A percentile compares a stretch with the other conserved stretches of the same genome.
These are phyloP conservation scores for Cyclanthera cordifolia DNA, from an alignment of 306 rosid genomes.

Conservation along the genomic window DNA sequence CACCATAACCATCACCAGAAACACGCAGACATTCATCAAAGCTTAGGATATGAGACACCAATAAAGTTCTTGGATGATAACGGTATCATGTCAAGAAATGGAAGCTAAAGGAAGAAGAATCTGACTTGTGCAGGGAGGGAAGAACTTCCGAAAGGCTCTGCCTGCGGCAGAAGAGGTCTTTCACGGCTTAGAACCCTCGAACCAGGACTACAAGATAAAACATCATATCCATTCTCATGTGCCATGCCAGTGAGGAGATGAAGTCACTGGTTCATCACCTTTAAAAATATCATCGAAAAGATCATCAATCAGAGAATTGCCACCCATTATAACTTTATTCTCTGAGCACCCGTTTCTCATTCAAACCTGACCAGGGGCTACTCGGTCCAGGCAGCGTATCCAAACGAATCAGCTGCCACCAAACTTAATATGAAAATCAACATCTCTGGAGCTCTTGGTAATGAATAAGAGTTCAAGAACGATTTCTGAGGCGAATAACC, in stretches of 20 bases:
- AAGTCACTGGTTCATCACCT: slow-evolving; percentile 34
- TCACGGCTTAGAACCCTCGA: slow-evolving; percentile 34
- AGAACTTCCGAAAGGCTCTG: slow-evolving; percentile 28
- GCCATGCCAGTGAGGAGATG: slow-evolving; percentile 38
- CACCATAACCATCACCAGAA: too few species aligned
- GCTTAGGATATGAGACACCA: background rate
- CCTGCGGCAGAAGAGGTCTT: slow-evolving; percentile 28
- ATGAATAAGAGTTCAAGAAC: too few species aligned
- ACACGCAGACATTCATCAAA: background rate
- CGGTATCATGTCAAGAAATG: background rate
- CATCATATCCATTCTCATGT: too few species aligned
- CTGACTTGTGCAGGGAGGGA: slow-evolving; percentile 33
- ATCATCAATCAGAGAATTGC: too few species aligned
- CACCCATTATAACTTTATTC: slow-evolving; percentile 32
- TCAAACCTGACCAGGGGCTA: too few species aligned
- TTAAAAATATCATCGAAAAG: slow-evolving; percentile 80
- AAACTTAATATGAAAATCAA: too few species aligned
- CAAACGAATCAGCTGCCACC: too few species aligned
- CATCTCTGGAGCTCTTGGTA: too few species aligned
- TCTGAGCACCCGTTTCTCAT: slow-evolving; percentile 77
- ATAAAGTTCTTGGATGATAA: background rate
- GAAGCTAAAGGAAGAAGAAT: slow-evolving; percentile 21
- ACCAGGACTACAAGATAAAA: slow-evolving; percentile 19
- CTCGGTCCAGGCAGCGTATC: too few species aligned
- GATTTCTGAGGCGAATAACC: too few species aligned